Percentiles rank a stretch among this genome's conserved stretches.
Evolutionary conservation across 139 green algal species (phyloP).

Genomic region (Dunaliella sp.): DNA sequence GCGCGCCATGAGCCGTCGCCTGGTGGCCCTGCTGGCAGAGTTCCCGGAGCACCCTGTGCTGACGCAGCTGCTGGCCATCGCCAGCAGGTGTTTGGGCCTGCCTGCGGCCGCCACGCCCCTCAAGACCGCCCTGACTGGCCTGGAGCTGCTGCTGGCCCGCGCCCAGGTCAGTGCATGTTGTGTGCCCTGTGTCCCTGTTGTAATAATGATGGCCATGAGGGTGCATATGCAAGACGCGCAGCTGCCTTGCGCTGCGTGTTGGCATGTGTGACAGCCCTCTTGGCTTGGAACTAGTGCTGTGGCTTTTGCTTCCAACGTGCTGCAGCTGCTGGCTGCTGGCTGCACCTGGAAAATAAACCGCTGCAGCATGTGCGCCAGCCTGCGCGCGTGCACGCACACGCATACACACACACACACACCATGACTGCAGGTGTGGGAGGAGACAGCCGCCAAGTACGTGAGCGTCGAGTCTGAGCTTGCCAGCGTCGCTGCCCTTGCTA

Average conservation of each 20-base stretch:
- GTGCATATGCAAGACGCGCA: no score
- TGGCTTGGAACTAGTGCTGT: no score
- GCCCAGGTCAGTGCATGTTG: conserved; percentile 48
- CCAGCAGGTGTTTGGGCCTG: conserved; percentile 70
- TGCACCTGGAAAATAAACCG: no score
- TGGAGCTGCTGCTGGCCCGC: conserved; percentile 91
- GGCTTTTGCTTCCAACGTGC: no score
- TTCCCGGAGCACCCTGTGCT: conserved; percentile 94
- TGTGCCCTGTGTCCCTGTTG: no score
- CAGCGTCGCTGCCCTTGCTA: conserved; percentile 63
- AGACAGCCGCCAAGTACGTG: conserved; percentile 83
- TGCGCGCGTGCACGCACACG: neutral
- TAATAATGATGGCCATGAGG: no score
- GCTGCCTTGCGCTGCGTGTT: no score
- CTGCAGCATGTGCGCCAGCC: no score
- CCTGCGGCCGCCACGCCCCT: conserved; percentile 62
- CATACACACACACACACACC: no score
- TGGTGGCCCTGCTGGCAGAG: conserved; percentile 80
- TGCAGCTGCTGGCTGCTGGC: no score
- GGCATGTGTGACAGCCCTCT: no score
- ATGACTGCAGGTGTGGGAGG: conserved; percentile 92
- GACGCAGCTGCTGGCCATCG: conserved; percentile 77
- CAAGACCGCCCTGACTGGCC: conserved; percentile 80
- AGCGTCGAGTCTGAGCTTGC: conserved; percentile 70
- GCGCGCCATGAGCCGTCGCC: conserved; percentile 43